Evolutionary conservation across 768 basidiomycete species (phyloP).

Genomic region (Coprinopsis cinerea): DNA sequence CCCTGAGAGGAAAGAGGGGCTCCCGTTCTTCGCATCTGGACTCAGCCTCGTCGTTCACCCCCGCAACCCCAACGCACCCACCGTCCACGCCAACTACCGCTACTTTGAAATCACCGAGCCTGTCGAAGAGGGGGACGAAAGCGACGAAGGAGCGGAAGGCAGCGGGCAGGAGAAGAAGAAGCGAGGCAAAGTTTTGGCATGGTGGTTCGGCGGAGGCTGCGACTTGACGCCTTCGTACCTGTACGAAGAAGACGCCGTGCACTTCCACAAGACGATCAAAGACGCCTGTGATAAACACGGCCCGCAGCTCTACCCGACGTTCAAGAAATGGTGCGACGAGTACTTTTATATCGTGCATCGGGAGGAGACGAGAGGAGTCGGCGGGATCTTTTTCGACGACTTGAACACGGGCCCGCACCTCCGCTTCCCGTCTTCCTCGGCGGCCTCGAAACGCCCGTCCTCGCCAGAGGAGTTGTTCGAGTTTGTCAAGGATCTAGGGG

Average conservation of each 20-base stretch:
- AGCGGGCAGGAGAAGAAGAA: constrained; percentile 26
- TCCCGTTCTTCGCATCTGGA: constrained; percentile 93
- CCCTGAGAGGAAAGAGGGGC: constrained; percentile 49
- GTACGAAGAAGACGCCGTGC: constrained; percentile 76
- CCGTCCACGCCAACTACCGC: constrained; percentile 93
- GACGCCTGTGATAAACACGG: constrained; percentile 72
- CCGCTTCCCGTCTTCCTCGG: constrained; percentile 42
- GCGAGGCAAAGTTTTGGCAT: constrained; percentile 61
- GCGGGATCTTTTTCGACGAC: constrained; percentile 97
- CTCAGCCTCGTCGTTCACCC: constrained; percentile 93
- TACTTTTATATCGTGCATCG: constrained; percentile 95
- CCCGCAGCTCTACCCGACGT: constrained; percentile 57
- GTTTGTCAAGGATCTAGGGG: constrained; percentile 65
- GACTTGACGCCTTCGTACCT: constrained; percentile 95
- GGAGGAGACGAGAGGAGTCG: constrained; percentile 79
- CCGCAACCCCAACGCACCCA: constrained; percentile 87
- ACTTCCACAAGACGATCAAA: constrained; percentile 82
- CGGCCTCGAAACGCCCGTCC: constrained; percentile 39
- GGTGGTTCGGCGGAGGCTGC: constrained; percentile 98
- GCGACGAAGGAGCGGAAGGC: constrained; percentile 14
- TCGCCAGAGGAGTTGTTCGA: constrained; percentile 68
- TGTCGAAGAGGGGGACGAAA: not conserved
- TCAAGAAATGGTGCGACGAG: constrained; percentile 97
- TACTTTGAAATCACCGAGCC: constrained; percentile 89
- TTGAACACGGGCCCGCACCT: constrained; percentile 61